Base-by-base conservation (phyloP, 2,329 filamentous ascomycete species). In the Fusarium subtropicale region DNA sequence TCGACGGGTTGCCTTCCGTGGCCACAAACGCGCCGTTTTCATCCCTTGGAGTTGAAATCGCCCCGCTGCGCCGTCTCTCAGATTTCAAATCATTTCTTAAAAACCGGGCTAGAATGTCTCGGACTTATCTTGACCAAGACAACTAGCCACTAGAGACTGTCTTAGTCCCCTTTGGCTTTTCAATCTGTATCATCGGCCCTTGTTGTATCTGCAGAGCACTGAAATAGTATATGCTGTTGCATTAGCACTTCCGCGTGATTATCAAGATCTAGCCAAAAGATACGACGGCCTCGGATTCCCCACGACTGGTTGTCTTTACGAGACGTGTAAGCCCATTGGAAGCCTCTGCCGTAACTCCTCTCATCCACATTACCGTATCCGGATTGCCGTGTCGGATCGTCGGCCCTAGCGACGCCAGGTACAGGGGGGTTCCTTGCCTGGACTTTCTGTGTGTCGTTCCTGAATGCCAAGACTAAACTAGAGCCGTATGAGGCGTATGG, bases 361-460 rank as follows among this genome's bases (percentile, higher is more conserved):
- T 16, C 26, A 53, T 28, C 42, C 46, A 54, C 53, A 47, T 56
- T 54, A 10, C 67, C 51, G 24, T 44, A 64, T 68, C 67, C 67
- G 67, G 67, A 33, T 15, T 41, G 42, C 24, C 24, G n/a, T 39
- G 16, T 39, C 46, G 24, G 39, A 50, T 56, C 26, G 20, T 9
- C 51, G 53, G 63, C 28, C 18, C 59, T 52, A 50, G 54, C 62
- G 34, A 68, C 34, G 16, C 33, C 45, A 64, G 55, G 36, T 34
- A 31, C 57, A 41, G 39, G 39, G 53, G 51, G 33, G 34, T 33
- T 51, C 38, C 24, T 42, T 30, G 16, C 15, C 8, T 20, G 13
- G 24, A 11, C 28, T 31, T 16, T 44, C 22, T 22, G 22, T 24
- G 11, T 36, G 13, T 50, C 8, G 62, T 67, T 53, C 53, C 46